Conservation (phyloP, 495 filamentous ascomycete species). For the Tuber indicum region DNA sequence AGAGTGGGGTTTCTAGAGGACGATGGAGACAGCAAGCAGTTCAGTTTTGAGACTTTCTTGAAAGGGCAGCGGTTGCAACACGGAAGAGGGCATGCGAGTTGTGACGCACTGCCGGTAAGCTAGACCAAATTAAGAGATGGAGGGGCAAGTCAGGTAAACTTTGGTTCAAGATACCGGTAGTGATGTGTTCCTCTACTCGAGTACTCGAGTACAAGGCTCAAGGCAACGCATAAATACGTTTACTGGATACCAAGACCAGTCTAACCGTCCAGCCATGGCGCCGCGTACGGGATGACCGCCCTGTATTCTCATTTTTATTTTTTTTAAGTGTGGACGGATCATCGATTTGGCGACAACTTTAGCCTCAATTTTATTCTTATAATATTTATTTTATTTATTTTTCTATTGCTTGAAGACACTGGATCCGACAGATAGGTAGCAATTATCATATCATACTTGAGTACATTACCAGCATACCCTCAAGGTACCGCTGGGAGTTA, state of each 20-base stretch:
- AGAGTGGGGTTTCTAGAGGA: not conserved
- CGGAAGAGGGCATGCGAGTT: not conserved
- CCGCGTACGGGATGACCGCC: not conserved
- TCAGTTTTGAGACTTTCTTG: not conserved
- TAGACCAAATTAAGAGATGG: not conserved
- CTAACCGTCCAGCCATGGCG: not conserved
- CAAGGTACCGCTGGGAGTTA: not conserved
- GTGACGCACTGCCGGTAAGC: not conserved
- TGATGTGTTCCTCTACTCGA: not conserved
- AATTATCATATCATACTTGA: not conserved
- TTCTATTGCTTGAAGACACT: not conserved
- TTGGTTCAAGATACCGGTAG: no score
- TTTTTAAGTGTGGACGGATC: not conserved
- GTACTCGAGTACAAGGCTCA: no score
- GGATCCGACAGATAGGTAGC: not conserved
- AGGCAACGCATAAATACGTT: not conserved
- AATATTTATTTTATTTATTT: not conserved
- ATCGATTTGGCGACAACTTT: not conserved
- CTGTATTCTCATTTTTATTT: not conserved
- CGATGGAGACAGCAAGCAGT: not conserved
- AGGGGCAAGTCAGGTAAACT: not conserved
- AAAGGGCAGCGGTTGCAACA: not conserved
- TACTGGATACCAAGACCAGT: not conserved
- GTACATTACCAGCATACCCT: not conserved
- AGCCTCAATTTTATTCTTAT: not conserved